Percentiles rank a stretch among this genome's conserved stretches.
These are phyloP conservation scores for Geoglossum cookeanum DNA, from an alignment of 2,329 filamentous ascomycete genomes.

Conservation along the genomic window DNA sequence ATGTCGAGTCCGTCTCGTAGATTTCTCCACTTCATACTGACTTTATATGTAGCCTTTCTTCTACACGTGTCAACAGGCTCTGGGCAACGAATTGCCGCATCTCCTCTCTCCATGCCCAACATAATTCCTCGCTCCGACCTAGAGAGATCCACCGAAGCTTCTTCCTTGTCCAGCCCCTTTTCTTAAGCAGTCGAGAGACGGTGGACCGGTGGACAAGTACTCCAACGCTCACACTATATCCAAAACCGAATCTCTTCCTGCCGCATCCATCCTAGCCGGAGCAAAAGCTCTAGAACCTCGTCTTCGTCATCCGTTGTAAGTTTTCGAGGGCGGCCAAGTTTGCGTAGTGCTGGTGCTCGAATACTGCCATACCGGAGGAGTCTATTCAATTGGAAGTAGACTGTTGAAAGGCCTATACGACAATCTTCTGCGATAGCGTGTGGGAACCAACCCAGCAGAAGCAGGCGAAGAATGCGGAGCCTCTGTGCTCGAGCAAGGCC, in stretches of 20 bases:
- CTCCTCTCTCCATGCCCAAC: background rate
- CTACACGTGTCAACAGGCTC: no score
- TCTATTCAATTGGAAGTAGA: background rate
- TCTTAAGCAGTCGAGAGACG: background rate
- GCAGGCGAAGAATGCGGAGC: no score
- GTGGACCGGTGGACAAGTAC: background rate
- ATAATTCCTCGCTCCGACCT: background rate
- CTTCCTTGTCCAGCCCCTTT: background rate
- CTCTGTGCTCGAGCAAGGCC: no score
- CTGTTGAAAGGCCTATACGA: background rate
- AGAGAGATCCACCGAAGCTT: background rate
- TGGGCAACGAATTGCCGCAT: conserved; percentile 4
- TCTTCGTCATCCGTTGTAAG: background rate
- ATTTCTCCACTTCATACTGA: no score
- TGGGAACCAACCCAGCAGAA: no score
- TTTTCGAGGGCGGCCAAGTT: background rate
- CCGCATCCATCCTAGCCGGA: background rate
- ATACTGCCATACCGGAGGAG: background rate
- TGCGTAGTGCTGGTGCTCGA: background rate
- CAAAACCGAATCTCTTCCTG: background rate
- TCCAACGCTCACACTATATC: background rate
- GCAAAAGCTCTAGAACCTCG: background rate
- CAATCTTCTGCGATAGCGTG: background rate
- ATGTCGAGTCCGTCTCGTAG: no score
- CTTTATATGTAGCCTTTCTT: no score